Percentiles rank a stretch among this genome's conserved stretches.
These are phyloP conservation scores for Talaromyces sp. DNA, from an alignment of 2,329 filamentous ascomycete genomes.

Conservation along the genomic window DNA sequence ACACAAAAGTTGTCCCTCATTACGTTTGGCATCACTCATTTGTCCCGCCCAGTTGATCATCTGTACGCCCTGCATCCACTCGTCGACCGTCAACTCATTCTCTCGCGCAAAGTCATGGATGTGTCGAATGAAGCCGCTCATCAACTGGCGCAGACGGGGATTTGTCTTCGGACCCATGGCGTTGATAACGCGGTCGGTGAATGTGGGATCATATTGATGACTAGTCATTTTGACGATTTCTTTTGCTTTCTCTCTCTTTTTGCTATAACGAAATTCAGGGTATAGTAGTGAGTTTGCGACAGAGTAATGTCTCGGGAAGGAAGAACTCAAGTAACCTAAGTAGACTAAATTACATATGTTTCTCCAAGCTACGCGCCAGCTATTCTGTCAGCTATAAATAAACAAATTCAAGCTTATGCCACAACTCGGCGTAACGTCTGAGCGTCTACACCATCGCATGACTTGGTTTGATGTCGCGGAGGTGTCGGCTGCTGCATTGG, in stretches of 20 bases:
- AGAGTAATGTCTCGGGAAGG: neutral
- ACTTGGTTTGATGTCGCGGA: neutral
- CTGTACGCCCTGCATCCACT: conserved; percentile 58
- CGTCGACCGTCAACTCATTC: conserved; percentile 58
- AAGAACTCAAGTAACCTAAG: neutral
- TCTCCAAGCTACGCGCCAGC: neutral
- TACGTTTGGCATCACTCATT: conserved; percentile 62
- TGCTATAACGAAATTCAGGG: neutral
- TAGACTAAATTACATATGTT: neutral
- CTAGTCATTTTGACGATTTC: conserved; percentile 4
- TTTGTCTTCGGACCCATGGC: conserved; percentile 70
- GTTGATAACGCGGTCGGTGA: conserved; percentile 70
- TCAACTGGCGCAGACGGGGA: conserved; percentile 65
- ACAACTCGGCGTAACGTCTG: neutral
- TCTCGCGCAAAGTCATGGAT: conserved; percentile 61
- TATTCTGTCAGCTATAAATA: neutral
- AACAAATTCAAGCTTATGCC: neutral
- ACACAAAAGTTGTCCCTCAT: conserved; percentile 62
- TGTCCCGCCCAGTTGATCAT: conserved; percentile 62
- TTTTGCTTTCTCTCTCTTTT: neutral
- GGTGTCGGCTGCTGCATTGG: neutral
- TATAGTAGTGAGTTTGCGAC: neutral
- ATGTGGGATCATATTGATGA: conserved; percentile 40
- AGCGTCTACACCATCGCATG: neutral
- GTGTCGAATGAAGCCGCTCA: conserved; percentile 54